Percentiles rank a stretch among this genome's conserved stretches.
Conservation (phyloP, 306 rosid genomes). For the Psophocarpus tetragonolobus region DNA sequence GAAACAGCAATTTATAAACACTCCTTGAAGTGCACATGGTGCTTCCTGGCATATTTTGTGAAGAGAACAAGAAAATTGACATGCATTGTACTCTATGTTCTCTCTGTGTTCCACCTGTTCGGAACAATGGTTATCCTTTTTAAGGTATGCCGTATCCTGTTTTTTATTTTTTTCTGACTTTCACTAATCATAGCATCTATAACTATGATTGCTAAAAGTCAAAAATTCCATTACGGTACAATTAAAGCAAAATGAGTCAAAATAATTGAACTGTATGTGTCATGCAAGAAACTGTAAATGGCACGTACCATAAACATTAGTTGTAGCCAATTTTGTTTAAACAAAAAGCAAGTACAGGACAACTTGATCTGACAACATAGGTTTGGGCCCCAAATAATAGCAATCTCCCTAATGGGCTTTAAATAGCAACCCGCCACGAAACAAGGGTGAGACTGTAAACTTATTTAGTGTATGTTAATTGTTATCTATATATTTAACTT, state of each 20-base stretch:
- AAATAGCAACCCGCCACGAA: background rate
- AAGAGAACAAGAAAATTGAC: background rate
- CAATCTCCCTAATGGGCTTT: background rate
- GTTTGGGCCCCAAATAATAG: background rate
- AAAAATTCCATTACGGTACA: background rate
- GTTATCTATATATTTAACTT: too few species aligned
- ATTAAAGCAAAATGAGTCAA: background rate
- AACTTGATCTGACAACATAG: conserved; percentile 16
- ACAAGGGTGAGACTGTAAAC: too few species aligned
- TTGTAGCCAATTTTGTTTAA: conserved; percentile 13
- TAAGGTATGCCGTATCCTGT: background rate
- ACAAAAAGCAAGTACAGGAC: background rate
- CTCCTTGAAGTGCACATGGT: conserved; percentile 29
- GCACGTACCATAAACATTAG: conserved; percentile 9
- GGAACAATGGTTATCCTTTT: conserved; percentile 3
- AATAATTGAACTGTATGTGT: conserved; percentile 26
- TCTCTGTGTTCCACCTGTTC: background rate
- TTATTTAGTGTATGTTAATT: too few species aligned
- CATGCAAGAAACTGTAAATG: conserved; percentile 18
- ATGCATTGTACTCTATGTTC: background rate
- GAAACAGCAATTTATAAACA: background rate
- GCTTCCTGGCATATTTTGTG: background rate
- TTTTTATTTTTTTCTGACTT: background rate
- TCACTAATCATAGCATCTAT: background rate
- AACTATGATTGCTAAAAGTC: conserved; percentile 32